Conservation (phyloP, 257 asterid species). For the Scutellaria baicalensis region DNA sequence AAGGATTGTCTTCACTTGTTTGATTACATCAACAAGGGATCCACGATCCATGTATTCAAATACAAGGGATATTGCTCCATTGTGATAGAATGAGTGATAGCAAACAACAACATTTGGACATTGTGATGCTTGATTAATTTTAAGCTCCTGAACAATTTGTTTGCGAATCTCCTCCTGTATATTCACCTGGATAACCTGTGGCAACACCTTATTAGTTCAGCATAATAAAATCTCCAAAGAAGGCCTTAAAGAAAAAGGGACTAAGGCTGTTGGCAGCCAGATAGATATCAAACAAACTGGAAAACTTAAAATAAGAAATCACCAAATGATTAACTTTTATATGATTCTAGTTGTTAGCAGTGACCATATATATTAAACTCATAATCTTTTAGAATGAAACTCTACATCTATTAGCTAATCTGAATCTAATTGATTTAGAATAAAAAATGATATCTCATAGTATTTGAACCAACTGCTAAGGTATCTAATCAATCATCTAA, state of each 20-base stretch:
- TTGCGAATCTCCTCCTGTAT: constrained; percentile 94
- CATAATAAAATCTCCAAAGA: neutral
- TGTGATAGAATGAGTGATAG: constrained; percentile 97
- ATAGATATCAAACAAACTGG: neutral
- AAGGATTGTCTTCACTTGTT: constrained; percentile 84
- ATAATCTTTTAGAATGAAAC: neutral
- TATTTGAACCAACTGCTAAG: neutral
- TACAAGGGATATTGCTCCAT: constrained; percentile 92
- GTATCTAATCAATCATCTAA: neutral
- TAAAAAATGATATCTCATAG: neutral
- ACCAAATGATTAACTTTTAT: too few relatives aligned
- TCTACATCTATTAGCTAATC: neutral
- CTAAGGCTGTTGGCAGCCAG: neutral
- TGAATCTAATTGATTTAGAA: neutral
- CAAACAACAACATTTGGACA: constrained; percentile 90
- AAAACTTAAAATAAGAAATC: too few relatives aligned
- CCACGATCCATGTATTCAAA: constrained; percentile 99
- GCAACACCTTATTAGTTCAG: constrained; percentile 8
- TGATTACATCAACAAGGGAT: constrained; percentile 52
- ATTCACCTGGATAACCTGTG: constrained; percentile 93
- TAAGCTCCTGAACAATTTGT: constrained; percentile 97
- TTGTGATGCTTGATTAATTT: constrained; percentile 88
- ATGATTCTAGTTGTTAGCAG: too few relatives aligned
- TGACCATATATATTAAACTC: too few relatives aligned
- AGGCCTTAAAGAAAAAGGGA: neutral